Conservation (phyloP, 2,329 filamentous ascomycete species). For the Taxawa tesnikishii region DNA sequence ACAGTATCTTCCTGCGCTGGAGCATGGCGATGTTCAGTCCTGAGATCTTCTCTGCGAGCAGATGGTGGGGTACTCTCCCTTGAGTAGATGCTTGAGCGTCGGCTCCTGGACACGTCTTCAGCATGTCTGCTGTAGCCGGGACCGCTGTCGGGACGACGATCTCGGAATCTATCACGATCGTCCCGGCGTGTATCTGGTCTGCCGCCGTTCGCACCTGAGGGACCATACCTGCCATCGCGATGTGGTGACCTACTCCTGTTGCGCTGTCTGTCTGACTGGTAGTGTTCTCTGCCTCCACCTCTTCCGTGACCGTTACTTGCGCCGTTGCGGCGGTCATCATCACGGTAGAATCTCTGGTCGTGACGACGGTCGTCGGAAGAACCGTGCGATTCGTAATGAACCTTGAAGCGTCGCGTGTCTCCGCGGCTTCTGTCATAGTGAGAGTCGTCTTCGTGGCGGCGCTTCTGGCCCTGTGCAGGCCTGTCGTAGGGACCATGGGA, state of each 20-base stretch:
- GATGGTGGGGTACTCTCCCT: conserved; percentile 8
- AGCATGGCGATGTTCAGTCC: conserved; percentile 4
- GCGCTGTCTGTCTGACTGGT: conserved; percentile 4
- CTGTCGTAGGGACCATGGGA: conserved; percentile 11
- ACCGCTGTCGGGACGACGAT: conserved; percentile 3
- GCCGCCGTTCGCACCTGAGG: conserved; percentile 6
- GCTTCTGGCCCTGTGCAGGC: conserved; percentile 44
- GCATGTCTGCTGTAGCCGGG: conserved; percentile 4
- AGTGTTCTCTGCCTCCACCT: conserved; percentile 1
- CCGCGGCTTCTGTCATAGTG: conserved; percentile 32
- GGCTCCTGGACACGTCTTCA: conserved; percentile 1
- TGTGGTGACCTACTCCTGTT: conserved; percentile 10
- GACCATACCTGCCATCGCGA: conserved; percentile 9
- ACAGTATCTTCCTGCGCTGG: not conserved
- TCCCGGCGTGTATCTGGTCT: conserved; percentile 10
- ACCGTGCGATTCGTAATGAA: conserved; percentile 46
- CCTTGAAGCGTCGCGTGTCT: conserved; percentile 49
- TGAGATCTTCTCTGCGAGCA: not conserved
- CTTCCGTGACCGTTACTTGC: conserved; percentile 11
- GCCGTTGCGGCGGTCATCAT: conserved; percentile 30
- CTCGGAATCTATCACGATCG: conserved; percentile 8
- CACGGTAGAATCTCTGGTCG: conserved; percentile 18
- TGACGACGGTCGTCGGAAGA: conserved; percentile 13
- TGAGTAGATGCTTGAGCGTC: conserved; percentile 1
- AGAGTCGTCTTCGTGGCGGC: conserved; percentile 51